phyloP scores from a whole-genome alignment of 345 rosid species.

The Alliaria petiolata region DNA sequence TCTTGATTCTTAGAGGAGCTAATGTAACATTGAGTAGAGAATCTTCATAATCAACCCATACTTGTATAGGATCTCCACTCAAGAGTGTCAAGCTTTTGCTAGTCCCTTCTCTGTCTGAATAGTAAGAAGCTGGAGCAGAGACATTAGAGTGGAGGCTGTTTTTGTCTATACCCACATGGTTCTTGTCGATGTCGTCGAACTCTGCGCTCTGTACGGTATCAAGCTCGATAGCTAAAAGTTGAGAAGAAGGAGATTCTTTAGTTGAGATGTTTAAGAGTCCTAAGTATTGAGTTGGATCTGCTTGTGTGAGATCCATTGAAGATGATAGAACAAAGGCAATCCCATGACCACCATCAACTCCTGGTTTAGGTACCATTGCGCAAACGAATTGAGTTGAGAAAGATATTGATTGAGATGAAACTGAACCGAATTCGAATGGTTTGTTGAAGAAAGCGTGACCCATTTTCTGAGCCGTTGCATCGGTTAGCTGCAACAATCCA shows the following conservation, averaged over 20 bases:
- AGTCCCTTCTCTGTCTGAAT: constrained; percentile 15
- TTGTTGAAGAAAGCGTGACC: constrained; percentile 47
- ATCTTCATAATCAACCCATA: constrained; percentile 57
- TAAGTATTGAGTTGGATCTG: constrained; percentile 29
- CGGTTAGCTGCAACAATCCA: constrained; percentile 54
- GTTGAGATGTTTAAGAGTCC: constrained; percentile 45
- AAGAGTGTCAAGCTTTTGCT: constrained; percentile 32
- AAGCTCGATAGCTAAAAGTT: constrained; percentile 51
- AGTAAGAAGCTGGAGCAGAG: constrained; percentile 37
- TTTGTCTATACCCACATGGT: constrained; percentile 60
- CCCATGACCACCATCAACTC: constrained; percentile 39
- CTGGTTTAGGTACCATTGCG: constrained; percentile 32
- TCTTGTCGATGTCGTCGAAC: constrained; percentile 40
- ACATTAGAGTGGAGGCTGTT: constrained; percentile 35
- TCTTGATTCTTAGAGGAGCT: constrained; percentile 26
- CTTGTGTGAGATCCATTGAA: constrained; percentile 19
- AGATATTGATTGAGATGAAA: constrained; percentile 6
- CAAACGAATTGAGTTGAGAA: constrained; percentile 40
- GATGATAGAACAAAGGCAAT: constrained; percentile 42
- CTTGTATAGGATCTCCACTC: constrained; percentile 43
- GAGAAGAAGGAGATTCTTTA: constrained; percentile 36
- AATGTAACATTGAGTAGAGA: constrained; percentile 40
- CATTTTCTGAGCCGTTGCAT: constrained; percentile 26
- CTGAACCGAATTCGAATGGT: constrained; percentile 43
- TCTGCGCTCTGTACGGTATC: constrained; percentile 47